phyloP scores from a whole-genome alignment of 2,329 filamentous ascomycete genomes.

The Neurospora sp. region DNA sequence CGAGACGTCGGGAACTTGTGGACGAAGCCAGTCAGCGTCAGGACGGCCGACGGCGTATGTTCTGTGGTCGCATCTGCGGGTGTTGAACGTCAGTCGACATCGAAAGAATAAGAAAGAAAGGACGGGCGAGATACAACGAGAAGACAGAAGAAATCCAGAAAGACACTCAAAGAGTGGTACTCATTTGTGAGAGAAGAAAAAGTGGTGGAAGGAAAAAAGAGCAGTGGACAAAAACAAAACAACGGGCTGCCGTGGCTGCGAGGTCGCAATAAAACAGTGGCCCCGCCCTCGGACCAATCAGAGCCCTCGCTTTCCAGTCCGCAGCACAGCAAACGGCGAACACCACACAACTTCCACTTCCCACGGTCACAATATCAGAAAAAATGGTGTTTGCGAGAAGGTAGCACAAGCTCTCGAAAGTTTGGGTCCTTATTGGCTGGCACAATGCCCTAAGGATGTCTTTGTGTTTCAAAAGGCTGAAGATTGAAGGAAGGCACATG shows the following conservation, averaged over 20 bases:
- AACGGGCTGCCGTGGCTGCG: constrained; percentile 5
- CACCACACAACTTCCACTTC: not conserved
- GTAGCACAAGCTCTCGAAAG: not conserved
- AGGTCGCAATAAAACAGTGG: not conserved
- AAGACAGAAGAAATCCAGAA: constrained; percentile 2
- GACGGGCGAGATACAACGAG: not conserved
- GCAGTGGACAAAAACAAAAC: constrained; percentile 13
- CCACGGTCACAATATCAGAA: not conserved
- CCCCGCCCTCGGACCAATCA: not conserved
- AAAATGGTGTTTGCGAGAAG: not conserved
- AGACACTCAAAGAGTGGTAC: not conserved
- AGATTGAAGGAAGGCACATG: not conserved
- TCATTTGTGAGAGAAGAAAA: not conserved
- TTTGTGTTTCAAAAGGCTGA: not conserved
- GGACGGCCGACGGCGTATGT: not conserved
- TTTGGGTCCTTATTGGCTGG: not conserved
- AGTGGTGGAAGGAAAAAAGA: not conserved
- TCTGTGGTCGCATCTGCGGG: not conserved
- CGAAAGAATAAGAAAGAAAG: not conserved
- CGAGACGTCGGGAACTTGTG: not conserved
- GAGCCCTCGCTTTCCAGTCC: not conserved
- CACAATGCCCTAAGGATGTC: not conserved
- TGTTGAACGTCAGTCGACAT: not conserved
- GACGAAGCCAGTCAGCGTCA: not conserved
- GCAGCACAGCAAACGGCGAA: not conserved